phyloP scores from a whole-genome alignment of 192 early-diverging fungal species.

The Backusella luteola region DNA sequence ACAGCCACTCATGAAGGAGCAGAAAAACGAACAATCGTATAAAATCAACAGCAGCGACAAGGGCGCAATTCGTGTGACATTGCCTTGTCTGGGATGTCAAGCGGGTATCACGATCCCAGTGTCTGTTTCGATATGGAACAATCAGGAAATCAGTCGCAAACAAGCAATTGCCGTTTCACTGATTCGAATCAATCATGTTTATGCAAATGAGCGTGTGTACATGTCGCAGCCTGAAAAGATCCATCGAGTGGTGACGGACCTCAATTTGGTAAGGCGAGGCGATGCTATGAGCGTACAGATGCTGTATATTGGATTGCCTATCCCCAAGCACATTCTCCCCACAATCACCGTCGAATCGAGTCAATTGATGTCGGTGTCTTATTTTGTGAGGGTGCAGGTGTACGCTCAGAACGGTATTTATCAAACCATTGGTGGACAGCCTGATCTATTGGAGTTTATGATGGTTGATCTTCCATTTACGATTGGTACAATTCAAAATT shows the following conservation, averaged over 20 bases:
- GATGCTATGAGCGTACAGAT: background rate
- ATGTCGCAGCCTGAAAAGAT: background rate
- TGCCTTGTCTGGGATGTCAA: constrained; percentile 4
- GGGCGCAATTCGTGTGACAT: background rate
- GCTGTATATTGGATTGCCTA: background rate
- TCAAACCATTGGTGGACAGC: background rate
- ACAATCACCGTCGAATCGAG: background rate
- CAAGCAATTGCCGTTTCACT: background rate
- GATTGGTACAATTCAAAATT: background rate
- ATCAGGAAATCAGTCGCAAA: background rate
- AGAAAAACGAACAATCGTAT: background rate
- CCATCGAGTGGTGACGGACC: background rate
- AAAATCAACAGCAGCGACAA: background rate
- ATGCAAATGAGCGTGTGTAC: background rate
- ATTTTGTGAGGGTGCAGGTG: background rate
- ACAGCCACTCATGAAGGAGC: background rate
- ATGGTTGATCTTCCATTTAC: constrained; percentile 5
- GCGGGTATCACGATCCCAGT: background rate
- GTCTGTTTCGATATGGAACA: constrained; percentile 3
- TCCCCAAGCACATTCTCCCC: background rate
- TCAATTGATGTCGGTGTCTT: constrained; percentile 11
- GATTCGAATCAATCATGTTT: background rate
- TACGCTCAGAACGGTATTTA: background rate
- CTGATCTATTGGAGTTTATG: background rate
- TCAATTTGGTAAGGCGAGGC: background rate